Evolutionary conservation across 2,329 filamentous ascomycete species (phyloP).

Genomic region (Trichoderma gracile): DNA sequence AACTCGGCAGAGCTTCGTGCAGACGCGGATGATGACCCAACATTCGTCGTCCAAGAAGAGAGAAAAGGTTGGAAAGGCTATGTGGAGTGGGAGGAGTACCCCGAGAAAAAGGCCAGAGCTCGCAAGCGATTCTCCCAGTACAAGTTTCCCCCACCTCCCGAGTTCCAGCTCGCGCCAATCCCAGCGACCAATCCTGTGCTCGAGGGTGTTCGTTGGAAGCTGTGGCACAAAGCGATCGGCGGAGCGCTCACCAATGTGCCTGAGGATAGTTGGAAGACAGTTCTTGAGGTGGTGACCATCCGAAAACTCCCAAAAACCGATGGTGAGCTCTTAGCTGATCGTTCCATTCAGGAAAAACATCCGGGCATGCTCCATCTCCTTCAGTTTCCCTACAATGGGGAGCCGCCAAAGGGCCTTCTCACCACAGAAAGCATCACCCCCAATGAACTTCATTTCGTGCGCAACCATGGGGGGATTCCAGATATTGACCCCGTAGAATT

Average conservation of each 20-base stretch:
- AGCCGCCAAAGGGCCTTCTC: slow-evolving; percentile 60
- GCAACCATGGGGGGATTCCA: slow-evolving; percentile 72
- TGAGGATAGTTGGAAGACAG: slow-evolving; percentile 58
- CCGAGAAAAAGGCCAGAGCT: slow-evolving; percentile 64
- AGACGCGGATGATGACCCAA: neutral
- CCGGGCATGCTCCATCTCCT: slow-evolving; percentile 62
- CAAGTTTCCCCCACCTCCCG: slow-evolving; percentile 44
- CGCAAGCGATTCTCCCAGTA: slow-evolving; percentile 48
- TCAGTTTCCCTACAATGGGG: slow-evolving; percentile 65
- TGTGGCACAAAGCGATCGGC: slow-evolving; percentile 55
- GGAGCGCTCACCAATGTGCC: slow-evolving; percentile 48
- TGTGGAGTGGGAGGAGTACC: slow-evolving; percentile 70
- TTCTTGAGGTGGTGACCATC: slow-evolving; percentile 37
- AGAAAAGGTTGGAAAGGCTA: slow-evolving; percentile 9
- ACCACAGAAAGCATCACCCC: slow-evolving; percentile 58
- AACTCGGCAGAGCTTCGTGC: neutral
- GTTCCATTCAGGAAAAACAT: slow-evolving; percentile 51
- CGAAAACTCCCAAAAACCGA: too few species aligned
- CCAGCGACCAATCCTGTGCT: slow-evolving; percentile 60
- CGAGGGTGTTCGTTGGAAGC: slow-evolving; percentile 57
- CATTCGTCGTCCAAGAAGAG: slow-evolving; percentile 1
- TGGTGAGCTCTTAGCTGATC: neutral
- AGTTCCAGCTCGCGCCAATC: slow-evolving; percentile 58
- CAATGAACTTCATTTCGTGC: slow-evolving; percentile 62
- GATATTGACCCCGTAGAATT: slow-evolving; percentile 59